Conservation (phyloP, 805 yeast species). For the Wickerhamomyces ciferrii region DNA sequence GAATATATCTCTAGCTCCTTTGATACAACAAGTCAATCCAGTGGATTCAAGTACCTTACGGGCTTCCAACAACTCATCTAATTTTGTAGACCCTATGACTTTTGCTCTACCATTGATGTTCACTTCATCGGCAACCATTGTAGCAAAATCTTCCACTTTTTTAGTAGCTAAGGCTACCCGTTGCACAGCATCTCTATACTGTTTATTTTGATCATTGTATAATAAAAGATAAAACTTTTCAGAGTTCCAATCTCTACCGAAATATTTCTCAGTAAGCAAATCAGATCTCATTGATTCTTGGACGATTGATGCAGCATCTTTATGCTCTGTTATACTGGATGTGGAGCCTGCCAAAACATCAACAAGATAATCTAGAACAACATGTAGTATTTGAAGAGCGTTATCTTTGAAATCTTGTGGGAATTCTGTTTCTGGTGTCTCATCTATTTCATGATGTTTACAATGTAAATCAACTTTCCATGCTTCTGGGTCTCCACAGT, state of each 20-base stretch:
- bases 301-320: conserved; percentile 22
- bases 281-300: conserved; percentile 29
- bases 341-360: conserved; percentile 48
- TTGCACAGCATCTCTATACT: conserved; percentile 67
- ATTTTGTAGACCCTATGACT: conserved; percentile 52
- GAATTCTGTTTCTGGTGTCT: conserved; percentile 22
- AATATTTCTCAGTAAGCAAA: conserved; percentile 36
- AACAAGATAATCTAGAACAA: conserved; percentile 51
- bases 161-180: conserved; percentile 59
- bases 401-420: conserved; percentile 38
- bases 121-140: conserved; percentile 63
- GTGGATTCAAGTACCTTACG: conserved; percentile 55
- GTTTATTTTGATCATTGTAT: conserved; percentile 78
- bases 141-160: conserved; percentile 59
- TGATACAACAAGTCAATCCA: conserved; percentile 61
- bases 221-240: conserved; percentile 47
- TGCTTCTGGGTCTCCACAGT: conserved; percentile 84
- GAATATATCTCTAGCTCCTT: conserved; percentile 63
- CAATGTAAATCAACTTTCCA: conserved; percentile 59
- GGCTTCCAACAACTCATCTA: conserved; percentile 43
- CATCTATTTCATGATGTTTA: conserved; percentile 26
- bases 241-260: conserved; percentile 36
- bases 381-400: conserved; percentile 36
- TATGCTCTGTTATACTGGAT: conserved; percentile 17
- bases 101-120: conserved; percentile 64